A percentile compares a stretch with the other conserved stretches of the same genome.
Conservation (phyloP, 2,329 filamentous ascomycete species). For the Biscogniauxia sp. region DNA sequence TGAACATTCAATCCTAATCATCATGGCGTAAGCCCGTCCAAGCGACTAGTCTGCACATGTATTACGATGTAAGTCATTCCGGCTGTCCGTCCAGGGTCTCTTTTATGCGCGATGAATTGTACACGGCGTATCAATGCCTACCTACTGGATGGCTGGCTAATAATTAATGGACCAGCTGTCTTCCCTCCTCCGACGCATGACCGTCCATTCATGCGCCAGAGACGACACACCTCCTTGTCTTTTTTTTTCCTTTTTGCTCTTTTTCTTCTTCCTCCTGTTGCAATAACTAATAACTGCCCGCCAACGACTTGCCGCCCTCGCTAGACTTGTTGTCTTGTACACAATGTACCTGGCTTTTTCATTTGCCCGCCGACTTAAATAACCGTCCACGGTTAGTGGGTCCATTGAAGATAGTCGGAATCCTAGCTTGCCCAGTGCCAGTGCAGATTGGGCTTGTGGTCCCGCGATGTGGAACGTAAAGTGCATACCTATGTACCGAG, state of each 20-base stretch:
- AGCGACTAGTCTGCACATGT: conserved; percentile 7
- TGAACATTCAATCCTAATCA: conserved; percentile 8
- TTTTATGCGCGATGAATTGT: conserved; percentile 41
- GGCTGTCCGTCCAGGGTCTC: conserved; percentile 10
- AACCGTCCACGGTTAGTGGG: conserved; percentile 1
- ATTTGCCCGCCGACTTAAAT: background rate
- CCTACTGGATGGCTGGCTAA: background rate
- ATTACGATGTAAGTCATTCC: conserved; percentile 22
- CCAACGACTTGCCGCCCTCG: conserved; percentile 4
- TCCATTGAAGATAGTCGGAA: background rate
- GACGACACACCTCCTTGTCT: conserved; percentile 4
- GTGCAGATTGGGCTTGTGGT: background rate
- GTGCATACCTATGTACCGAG: too few species aligned
- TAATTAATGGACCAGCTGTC: background rate
- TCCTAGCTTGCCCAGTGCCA: background rate
- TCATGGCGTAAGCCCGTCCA: conserved; percentile 12
- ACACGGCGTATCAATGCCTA: conserved; percentile 12
- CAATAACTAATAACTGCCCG: background rate
- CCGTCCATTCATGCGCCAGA: conserved; percentile 1
- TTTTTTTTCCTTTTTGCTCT: background rate
- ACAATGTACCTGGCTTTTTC: conserved; percentile 1
- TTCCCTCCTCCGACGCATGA: background rate
- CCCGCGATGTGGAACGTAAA: background rate
- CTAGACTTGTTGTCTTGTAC: background rate
- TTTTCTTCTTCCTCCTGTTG: too few species aligned